Evolutionary conservation across 2,329 filamentous ascomycete genomes (phyloP).

Genomic region (Talaromyces verruculosus): DNA sequence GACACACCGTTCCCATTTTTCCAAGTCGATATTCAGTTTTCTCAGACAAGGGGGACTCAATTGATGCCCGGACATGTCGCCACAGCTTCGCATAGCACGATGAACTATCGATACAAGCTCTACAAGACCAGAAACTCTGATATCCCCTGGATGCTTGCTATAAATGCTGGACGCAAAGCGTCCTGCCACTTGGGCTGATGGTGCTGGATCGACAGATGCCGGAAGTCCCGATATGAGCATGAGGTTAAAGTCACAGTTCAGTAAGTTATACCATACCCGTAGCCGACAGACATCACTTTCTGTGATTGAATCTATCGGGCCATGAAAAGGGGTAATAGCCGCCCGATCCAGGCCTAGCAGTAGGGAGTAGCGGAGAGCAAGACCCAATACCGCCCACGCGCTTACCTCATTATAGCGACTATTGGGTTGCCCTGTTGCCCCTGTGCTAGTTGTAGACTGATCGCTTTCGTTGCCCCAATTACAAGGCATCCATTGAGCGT

Average conservation of each 20-base stretch:
- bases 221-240: conserved; percentile 28
- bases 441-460: not conserved
- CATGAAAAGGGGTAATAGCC: conserved; percentile 23
- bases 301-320: conserved; percentile 6
- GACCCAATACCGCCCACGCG: conserved; percentile 27
- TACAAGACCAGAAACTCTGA: conserved; percentile 26
- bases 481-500: conserved; percentile 29
- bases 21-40: conserved; percentile 26
- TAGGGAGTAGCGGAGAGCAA: conserved; percentile 27
- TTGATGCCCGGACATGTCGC: conserved; percentile 25
- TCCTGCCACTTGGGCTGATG: conserved; percentile 23
- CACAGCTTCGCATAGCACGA: conserved; percentile 24
- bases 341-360: conserved; percentile 24
- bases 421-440: not conserved
- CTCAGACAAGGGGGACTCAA: conserved; percentile 22
- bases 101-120: conserved; percentile 27
- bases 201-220: conserved; percentile 25
- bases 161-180: conserved; percentile 22
- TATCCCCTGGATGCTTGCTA: conserved; percentile 25
- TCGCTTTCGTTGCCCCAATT: conserved; percentile 21
- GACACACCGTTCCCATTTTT: conserved; percentile 27
- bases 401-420: conserved; percentile 28
- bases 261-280: conserved; percentile 28
- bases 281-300: conserved; percentile 23
- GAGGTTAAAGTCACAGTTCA: conserved; percentile 28